These are phyloP conservation scores for Vinca minor DNA, from an alignment of 257 asterid genomes.

Conservation along the genomic window DNA sequence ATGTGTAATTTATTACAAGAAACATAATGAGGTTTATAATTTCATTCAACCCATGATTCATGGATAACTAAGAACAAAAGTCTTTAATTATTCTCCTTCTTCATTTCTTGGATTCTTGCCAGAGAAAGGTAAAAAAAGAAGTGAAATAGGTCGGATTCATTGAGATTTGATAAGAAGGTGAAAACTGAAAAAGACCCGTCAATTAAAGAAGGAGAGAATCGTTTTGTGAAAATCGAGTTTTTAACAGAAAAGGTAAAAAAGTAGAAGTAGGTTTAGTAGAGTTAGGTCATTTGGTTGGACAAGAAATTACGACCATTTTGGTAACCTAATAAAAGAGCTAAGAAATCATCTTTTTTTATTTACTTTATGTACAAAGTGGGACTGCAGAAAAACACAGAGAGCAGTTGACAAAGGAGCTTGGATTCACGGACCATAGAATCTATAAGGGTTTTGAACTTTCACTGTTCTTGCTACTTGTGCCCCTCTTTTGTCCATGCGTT, in stretches of 20 bases:
- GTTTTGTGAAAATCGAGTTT: background rate
- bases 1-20: no score
- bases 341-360: background rate
- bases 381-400: background rate
- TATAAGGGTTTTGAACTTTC: background rate
- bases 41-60: no score
- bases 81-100: background rate
- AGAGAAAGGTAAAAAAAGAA: background rate
- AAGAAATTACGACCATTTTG: constrained; percentile 1
- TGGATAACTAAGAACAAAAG: background rate
- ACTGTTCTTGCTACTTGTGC: background rate
- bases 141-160: no score
- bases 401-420: constrained; percentile 6
- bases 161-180: background rate
- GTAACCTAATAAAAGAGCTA: constrained; percentile 1
- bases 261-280: background rate
- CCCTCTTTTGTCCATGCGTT: background rate
- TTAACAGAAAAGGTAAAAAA: background rate
- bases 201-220: background rate
- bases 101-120: background rate
- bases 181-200: background rate
- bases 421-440: constrained; percentile 13
- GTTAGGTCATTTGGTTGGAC: no score
- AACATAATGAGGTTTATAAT: no score
- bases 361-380: background rate